Percentiles rank a stretch among this genome's conserved stretches.
phyloP scores from a whole-genome alignment of 768 basidiomycete species.

The Sarcodon aspratus region DNA sequence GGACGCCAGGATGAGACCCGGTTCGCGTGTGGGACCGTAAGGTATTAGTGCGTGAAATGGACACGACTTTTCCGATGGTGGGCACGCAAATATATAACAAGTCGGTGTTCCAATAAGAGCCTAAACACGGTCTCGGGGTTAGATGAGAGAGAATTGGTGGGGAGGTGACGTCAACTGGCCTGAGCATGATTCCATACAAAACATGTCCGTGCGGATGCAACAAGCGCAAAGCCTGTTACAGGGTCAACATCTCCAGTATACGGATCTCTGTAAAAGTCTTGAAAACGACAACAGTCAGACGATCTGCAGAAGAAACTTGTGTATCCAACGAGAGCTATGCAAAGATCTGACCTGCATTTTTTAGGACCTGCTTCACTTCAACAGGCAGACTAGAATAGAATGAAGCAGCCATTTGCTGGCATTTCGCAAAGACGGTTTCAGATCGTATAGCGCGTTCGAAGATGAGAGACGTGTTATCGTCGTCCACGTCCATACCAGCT shows the following conservation, averaged over 20 bases:
- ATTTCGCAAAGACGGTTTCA: constrained; percentile 52
- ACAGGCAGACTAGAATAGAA: constrained; percentile 63
- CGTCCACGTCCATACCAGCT: constrained; percentile 57
- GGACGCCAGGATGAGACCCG: constrained; percentile 75
- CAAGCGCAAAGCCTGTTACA: constrained; percentile 61
- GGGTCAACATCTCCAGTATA: constrained; percentile 67
- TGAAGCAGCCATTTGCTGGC: constrained; percentile 53
- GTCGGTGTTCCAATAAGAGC: constrained; percentile 64
- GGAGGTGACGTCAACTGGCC: constrained; percentile 19
- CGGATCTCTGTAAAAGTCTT: constrained; percentile 59
- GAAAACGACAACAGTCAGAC: background rate
- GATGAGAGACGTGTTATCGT: constrained; percentile 26
- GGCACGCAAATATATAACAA: constrained; percentile 76
- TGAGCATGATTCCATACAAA: constrained; percentile 81
- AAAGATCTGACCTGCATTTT: constrained; percentile 40
- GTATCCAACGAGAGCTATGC: constrained; percentile 7
- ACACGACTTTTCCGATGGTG: constrained; percentile 44
- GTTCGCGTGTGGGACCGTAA: constrained; percentile 59
- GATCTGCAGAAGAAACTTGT: background rate
- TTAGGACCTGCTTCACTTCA: constrained; percentile 64
- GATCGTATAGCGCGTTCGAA: constrained; percentile 22
- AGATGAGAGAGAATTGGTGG: background rate
- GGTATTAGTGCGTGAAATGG: constrained; percentile 49
- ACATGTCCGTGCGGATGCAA: constrained; percentile 61
- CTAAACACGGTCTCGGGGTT: constrained; percentile 13